Base-by-base conservation (phyloP, 2,329 filamentous ascomycete species). In the Cladosporium sp. region DNA sequence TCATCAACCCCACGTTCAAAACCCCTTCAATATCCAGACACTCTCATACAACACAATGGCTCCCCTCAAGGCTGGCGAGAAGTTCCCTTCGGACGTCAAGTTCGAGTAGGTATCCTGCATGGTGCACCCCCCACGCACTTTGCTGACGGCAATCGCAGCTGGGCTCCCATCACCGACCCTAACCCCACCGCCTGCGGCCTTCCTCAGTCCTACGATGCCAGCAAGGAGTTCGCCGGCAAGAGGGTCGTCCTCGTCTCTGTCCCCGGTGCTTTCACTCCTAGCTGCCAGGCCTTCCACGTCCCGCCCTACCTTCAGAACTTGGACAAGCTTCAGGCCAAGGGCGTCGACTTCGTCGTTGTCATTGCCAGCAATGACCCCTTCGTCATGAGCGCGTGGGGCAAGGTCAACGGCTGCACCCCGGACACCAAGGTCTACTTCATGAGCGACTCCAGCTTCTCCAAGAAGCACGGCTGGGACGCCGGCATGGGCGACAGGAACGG, bases 311-410 rank as follows among this genome's bases (percentile, higher is more conserved):
- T 92, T 63, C 73, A 81, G 70, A 85, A 88, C 69, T 74, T 85
- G 61, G 75, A 81, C 49, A 77, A 85, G 66, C 77, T 95, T 71
- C 84, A 84, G 75, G 75, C 75, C 67, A 92, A 92, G 79, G 89
- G 87, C 63, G 86, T 95, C 61, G 89, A 95, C 72, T 72, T 86
- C 58, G 82, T 95, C 64, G 81, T 89, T 61, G 82, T 93, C 66
- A 85, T 95, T 66, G 87, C 89, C 55, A 85, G 77, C 77, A 95
- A 95, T 73, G 90, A 95, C 73, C 77, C 84, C 59, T 95, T 79
- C 68, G 89, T 95, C 70, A 92, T 92, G 87, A 85, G 83, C 63
- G 89, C 87, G 51, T 93, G 88, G 88, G 86, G 83, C 73, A 95
- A 95, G 81, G 89, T 89, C 66, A 92, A 95, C 74, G 78, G 79